Evolutionary conservation across 1,139 yeast species (phyloP).

Genomic region (Magnusiomyces tetraspermus): DNA sequence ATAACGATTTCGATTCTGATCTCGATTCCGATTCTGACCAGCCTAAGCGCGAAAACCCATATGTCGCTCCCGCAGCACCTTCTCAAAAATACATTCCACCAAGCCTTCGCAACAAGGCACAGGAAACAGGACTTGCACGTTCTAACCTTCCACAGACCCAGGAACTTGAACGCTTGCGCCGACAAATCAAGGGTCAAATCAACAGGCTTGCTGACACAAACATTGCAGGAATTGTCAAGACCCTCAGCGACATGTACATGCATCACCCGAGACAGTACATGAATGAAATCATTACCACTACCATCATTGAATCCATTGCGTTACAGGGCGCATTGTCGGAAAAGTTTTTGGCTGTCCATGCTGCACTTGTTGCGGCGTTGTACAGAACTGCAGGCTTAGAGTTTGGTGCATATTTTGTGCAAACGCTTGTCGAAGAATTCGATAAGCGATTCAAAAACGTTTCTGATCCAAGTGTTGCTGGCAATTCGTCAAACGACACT

Average conservation of each 20-base stretch:
- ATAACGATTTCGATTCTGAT: constrained; percentile 37
- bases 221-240: constrained; percentile 56
- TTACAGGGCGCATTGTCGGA: constrained; percentile 61
- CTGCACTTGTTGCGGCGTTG: constrained; percentile 66
- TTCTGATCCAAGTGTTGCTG: neutral
- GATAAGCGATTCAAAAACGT: constrained; percentile 33
- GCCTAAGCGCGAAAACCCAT: constrained; percentile 62
- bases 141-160: constrained; percentile 32
- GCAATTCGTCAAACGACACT: constrained; percentile 2
- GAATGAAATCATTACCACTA: constrained; percentile 54
- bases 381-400: constrained; percentile 75
- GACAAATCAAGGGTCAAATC: constrained; percentile 65
- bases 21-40: constrained; percentile 34
- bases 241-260: constrained; percentile 53
- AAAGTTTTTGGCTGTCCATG: constrained; percentile 68
- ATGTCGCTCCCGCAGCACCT: constrained; percentile 56
- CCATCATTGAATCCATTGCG: constrained; percentile 57
- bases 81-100: constrained; percentile 68
- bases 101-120: constrained; percentile 49
- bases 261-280: constrained; percentile 68
- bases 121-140: constrained; percentile 13
- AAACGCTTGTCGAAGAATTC: constrained; percentile 61
- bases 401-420: constrained; percentile 82
- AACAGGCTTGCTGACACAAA: constrained; percentile 85
- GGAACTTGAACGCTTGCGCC: constrained; percentile 43